Conservation (phyloP, 352 stramenopile species). For the Globisporangium polare region DNA sequence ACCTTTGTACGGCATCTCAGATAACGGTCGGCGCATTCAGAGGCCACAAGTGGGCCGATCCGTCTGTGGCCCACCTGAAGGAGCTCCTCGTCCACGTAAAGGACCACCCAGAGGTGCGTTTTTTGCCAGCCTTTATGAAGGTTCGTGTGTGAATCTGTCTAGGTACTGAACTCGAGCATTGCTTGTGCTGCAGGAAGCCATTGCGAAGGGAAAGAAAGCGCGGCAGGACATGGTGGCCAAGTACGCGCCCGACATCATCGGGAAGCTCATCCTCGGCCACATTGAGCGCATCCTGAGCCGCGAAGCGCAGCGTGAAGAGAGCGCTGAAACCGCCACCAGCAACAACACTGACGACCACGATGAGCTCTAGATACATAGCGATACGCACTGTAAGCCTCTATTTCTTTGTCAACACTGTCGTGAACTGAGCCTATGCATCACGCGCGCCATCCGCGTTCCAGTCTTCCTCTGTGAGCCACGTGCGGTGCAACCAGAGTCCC, state of each 20-base stretch:
- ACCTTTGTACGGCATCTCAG: conserved; percentile 22
- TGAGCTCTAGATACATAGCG: conserved; percentile 40
- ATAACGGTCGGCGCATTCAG: conserved; percentile 76
- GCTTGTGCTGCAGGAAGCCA: conserved; percentile 36
- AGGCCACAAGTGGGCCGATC: conserved; percentile 84
- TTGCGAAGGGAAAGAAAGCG: conserved; percentile 61
- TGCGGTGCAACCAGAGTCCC: conserved; percentile 81
- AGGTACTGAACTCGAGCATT: too few relatives aligned
- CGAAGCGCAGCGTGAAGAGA: conserved; percentile 19
- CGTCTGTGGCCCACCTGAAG: conserved; percentile 65
- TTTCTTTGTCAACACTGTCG: conserved; percentile 22
- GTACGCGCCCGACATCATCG: conserved; percentile 77
- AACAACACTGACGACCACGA: conserved; percentile 27
- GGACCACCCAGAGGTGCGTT: conserved; percentile 46
- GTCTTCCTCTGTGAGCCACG: conserved; percentile 75
- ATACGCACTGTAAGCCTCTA: not conserved
- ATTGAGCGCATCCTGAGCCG: conserved; percentile 58
- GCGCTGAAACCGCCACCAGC: not conserved
- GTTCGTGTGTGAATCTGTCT: not conserved
- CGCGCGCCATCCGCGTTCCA: conserved; percentile 50
- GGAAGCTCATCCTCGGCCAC: conserved; percentile 55
- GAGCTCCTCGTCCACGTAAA: conserved; percentile 59
- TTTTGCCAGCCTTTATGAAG: not conserved
- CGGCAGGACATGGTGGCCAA: conserved; percentile 80
- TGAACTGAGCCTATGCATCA: conserved; percentile 20